Evolutionary conservation across 352 stramenopile genomes (phyloP), one percentile per base, ranked within the genome.

Genomic region (Globisporangium cylindrosporum): DNA sequence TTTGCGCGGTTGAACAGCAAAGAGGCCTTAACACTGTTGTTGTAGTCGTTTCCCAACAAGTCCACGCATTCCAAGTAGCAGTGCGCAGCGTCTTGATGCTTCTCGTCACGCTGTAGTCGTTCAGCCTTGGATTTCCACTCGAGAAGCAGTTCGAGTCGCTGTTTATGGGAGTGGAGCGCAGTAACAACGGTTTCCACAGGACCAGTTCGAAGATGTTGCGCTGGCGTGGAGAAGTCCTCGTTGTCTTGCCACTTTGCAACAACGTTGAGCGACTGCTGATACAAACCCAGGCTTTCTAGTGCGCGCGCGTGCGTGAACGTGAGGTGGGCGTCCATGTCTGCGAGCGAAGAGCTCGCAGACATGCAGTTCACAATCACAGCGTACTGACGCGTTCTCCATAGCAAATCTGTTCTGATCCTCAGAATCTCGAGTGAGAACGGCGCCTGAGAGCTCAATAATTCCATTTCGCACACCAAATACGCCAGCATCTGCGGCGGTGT

Each of bases 1-100:
- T 76, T 78, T 5, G 67, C 67, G 12, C 65, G 67, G 0, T 61
- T 61, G 5, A 79, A 65, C 18, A 83, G 56, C 29, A 83, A 32
- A 25, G 48, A 56, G 2, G 74, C 67, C 36, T 38, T 57, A 14
- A 69, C 67, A 22, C 70, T 74, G 24, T 64, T 46, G 29, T 70
- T 60, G 34, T 46, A 24, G 41, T 32, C 22, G 54, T n/a, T 25
- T 60, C 60, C n/a, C 3, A 69, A 55, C 48, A 79, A 25, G 4
- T 55, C 48, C 38, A 83, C 59, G 24, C 76, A 79, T 1, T 69
- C 49, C 1, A 58, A 49, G 59, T 76, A 81, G n/a, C 49, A 58
- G 12, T 14, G n/a, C 38, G 25, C 46, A 22, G 76, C 76, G 20
- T 71, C 59, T 1, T 66, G 48, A n/a, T 65, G 62, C 9, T 73